Base-by-base conservation (phyloP, 129 eudicot species). In the Apium graveolens region DNA sequence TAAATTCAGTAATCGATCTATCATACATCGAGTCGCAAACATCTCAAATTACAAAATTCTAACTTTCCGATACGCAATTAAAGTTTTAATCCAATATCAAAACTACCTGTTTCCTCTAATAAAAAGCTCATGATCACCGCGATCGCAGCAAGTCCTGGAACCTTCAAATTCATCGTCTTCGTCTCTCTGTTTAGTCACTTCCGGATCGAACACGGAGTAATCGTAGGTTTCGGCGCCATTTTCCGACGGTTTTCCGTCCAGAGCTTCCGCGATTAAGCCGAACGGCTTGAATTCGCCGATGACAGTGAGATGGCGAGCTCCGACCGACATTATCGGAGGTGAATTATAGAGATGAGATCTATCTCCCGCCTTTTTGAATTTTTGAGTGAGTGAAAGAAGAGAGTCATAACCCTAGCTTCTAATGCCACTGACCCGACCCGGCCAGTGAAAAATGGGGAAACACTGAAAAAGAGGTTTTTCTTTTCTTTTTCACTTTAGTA, bases 261-360 rank as follows among this genome's bases (percentile, higher is more conserved):
- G 83, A 74, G 97, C 91, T 87, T 95, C 99, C 32, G 93, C 97
- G 9, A 91, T 81, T 73, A 95, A 71, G 24, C 97, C 97, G 82
- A 92, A 92, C 0, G 99, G 97, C 57, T 88, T 95, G 85, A 95
- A 95, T 82, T 92, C 97, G 45, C 91, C 90, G 12, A 95, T 87
- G 63, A 95, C 89, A 2, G 89, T 88, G 82, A 95, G 91, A 46
- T 90, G 90, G 12, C 96, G 90, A 76, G 81, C 88, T 24, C 92
- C 94, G 74, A 79, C 77, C 20, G 97, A 79, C 98, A 94, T 94
- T 77, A 62, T 24, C 44, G 34, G 44, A 34, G 51, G 45, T 43
- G 26, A 2, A 14, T 44, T 44, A 13, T 12, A 46, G 39, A 44
- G 77, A 44, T 11, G 2, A 24, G 39, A 7, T 45, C 35, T 73